phyloP scores from a whole-genome alignment of 169 alveolate genomes.

The Plasmodium chabaudi region DNA sequence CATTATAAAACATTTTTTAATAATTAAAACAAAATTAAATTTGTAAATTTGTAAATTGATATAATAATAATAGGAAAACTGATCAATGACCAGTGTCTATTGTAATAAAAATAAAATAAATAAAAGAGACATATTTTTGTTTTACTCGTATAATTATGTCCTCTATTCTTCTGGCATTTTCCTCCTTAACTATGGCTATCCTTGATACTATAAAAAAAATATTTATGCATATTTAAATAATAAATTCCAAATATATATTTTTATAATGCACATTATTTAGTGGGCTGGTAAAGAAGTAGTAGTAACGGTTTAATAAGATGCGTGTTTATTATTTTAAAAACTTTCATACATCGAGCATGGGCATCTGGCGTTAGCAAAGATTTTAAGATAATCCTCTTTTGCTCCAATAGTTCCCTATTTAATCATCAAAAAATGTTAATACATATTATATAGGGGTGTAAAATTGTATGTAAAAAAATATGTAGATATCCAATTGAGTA shows the following conservation, averaged over 20 bases:
- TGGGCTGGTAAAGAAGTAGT: too few relatives aligned
- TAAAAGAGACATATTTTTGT: neutral
- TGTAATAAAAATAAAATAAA: neutral
- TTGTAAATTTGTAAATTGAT: neutral
- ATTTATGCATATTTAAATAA: neutral
- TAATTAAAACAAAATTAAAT: neutral
- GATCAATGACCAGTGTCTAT: neutral
- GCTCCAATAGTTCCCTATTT: conserved; percentile 56
- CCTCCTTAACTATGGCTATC: conserved; percentile 70
- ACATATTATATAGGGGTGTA: neutral
- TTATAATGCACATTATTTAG: too few relatives aligned
- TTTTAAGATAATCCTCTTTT: conserved; percentile 57
- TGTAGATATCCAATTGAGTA: neutral
- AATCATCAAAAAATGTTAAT: neutral
- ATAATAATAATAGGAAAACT: neutral
- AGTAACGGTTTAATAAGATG: neutral
- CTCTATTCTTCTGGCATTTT: conserved; percentile 61
- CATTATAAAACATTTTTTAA: neutral
- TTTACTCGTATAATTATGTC: conserved; percentile 68
- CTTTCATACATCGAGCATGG: conserved; percentile 56
- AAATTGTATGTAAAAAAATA: neutral
- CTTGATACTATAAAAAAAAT: conserved; percentile 65
- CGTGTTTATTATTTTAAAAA: neutral
- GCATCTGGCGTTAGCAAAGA: conserved; percentile 74
- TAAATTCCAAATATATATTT: neutral